Percentiles rank a stretch among this genome's conserved stretches.
phyloP scores from a whole-genome alignment of 78 protist genomes.

The Parvularia atlantis region DNA sequence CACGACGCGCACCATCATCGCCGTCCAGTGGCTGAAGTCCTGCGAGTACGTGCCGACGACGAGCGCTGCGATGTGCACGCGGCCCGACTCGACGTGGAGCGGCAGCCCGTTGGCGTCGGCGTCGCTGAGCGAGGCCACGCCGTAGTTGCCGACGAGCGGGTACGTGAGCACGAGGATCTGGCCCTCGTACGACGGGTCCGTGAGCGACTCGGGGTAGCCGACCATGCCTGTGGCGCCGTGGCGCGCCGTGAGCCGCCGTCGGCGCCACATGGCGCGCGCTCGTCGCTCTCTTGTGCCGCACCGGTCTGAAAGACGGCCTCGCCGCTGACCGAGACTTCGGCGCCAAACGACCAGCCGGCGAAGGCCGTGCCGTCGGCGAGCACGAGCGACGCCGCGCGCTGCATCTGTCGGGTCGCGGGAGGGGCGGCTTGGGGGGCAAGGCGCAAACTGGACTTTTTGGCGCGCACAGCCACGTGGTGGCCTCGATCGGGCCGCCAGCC shows the following conservation, averaged over 20 bases:
- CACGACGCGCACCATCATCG: no score
- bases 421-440: no score
- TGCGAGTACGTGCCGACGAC: conserved; percentile 71
- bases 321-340: conserved; percentile 56
- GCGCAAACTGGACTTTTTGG: no score
- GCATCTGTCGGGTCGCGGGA: no score
- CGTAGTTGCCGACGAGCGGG: conserved; percentile 93
- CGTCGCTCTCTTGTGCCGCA: background rate
- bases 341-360: conserved; percentile 61
- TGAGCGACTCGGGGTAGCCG: conserved; percentile 87
- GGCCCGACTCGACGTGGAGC: conserved; percentile 59
- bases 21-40: conserved; percentile 89
- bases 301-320: conserved; percentile 89
- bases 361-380: no score
- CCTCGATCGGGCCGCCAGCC: no score
- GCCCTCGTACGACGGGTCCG: conserved; percentile 92
- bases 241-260: background rate
- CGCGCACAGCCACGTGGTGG: no score
- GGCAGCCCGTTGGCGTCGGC: conserved; percentile 54
- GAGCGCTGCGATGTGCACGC: conserved; percentile 64
- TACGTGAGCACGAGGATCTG: conserved; percentile 87
- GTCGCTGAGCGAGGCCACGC: conserved; percentile 62
- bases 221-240: conserved; percentile 83
- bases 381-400: no score
- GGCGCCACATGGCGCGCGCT: background rate